Evolutionary conservation across 768 basidiomycete genomes (phyloP).

Genomic region (Stropharia rugosoannulata): DNA sequence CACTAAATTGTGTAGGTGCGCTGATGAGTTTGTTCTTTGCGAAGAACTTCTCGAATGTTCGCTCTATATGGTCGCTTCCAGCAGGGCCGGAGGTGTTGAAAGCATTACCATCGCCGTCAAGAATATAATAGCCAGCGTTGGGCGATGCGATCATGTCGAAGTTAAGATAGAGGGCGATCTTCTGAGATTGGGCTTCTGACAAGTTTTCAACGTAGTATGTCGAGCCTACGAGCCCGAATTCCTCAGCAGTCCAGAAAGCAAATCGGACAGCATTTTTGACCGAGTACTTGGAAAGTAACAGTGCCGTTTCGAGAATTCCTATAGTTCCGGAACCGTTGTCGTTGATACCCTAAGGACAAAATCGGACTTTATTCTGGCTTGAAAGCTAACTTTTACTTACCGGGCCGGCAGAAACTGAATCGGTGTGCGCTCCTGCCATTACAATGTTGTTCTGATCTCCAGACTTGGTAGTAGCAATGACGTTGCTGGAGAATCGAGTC

Average conservation of each 20-base stretch:
- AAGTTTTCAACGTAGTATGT: slow-evolving; percentile 27
- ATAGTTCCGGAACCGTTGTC: slow-evolving; percentile 30
- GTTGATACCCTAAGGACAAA: slow-evolving; percentile 24
- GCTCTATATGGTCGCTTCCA: slow-evolving; percentile 30
- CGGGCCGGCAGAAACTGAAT: slow-evolving; percentile 31
- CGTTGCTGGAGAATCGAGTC: slow-evolving; percentile 24
- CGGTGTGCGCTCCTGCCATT: slow-evolving; percentile 27
- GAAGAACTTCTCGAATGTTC: slow-evolving; percentile 26
- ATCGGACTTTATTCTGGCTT: background rate
- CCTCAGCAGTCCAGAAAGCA: slow-evolving; percentile 32
- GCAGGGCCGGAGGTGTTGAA: slow-evolving; percentile 27
- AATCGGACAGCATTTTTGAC: slow-evolving; percentile 31
- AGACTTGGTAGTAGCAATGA: slow-evolving; percentile 27
- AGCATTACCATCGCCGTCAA: slow-evolving; percentile 29
- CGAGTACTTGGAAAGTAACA: slow-evolving; percentile 24
- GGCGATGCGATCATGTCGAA: slow-evolving; percentile 35
- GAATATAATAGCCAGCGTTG: slow-evolving; percentile 27
- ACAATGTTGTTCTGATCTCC: slow-evolving; percentile 28
- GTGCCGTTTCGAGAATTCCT: slow-evolving; percentile 26
- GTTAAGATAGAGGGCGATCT: slow-evolving; percentile 33
- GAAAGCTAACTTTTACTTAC: slow-evolving; percentile 12
- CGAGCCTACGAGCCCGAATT: slow-evolving; percentile 30
- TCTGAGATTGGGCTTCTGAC: slow-evolving; percentile 20
- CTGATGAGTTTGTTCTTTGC: slow-evolving; percentile 14
- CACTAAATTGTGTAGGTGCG: slow-evolving; percentile 24